A percentile compares a stretch with the other conserved stretches of the same genome.
These are phyloP conservation scores for Apophysomyces trapeziformis DNA, from an alignment of 371 early-diverging fungal genomes.

Conservation along the genomic window DNA sequence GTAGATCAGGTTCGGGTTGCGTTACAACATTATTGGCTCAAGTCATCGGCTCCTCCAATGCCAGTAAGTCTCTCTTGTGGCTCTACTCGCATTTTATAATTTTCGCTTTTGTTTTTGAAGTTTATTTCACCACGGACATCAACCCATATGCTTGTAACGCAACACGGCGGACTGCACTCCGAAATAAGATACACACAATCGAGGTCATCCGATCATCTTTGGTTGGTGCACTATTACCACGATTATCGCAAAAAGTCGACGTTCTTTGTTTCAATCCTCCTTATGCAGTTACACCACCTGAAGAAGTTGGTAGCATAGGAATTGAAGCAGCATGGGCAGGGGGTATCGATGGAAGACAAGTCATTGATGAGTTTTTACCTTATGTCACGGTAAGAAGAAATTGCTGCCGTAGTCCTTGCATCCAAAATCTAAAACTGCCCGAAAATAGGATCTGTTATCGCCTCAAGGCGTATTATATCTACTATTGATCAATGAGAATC, in stretches of 20 bases:
- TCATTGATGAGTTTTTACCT: slow-evolving; percentile 85
- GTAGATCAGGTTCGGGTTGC: slow-evolving; percentile 89
- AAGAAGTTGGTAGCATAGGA: slow-evolving; percentile 74
- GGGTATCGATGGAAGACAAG: slow-evolving; percentile 89
- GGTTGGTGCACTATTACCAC: slow-evolving; percentile 55
- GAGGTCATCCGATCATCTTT: slow-evolving; percentile 69
- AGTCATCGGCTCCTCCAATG: slow-evolving; percentile 50
- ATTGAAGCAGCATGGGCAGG: slow-evolving; percentile 95
- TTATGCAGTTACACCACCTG: slow-evolving; percentile 82
- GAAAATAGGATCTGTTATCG: slow-evolving; percentile 65
- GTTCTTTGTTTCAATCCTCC: slow-evolving; percentile 94
- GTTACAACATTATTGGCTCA: slow-evolving; percentile 78
- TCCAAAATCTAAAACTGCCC: neutral
- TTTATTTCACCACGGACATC: slow-evolving; percentile 80
- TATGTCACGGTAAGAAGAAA: slow-evolving; percentile 56
- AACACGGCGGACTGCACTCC: slow-evolving; percentile 64
- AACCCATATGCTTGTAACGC: slow-evolving; percentile 75
- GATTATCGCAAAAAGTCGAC: slow-evolving; percentile 68
- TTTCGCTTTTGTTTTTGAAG: slow-evolving; percentile 15
- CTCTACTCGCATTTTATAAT: neutral
- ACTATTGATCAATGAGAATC: slow-evolving; percentile 89
- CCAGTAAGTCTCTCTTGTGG: slow-evolving; percentile 31
- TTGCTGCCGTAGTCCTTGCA: neutral
- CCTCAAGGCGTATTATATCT: slow-evolving; percentile 83
- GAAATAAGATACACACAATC: slow-evolving; percentile 55